Evolutionary conservation across 1,139 yeast genomes (phyloP).

Genomic region (Yamadazyma atmosphaerica): DNA sequence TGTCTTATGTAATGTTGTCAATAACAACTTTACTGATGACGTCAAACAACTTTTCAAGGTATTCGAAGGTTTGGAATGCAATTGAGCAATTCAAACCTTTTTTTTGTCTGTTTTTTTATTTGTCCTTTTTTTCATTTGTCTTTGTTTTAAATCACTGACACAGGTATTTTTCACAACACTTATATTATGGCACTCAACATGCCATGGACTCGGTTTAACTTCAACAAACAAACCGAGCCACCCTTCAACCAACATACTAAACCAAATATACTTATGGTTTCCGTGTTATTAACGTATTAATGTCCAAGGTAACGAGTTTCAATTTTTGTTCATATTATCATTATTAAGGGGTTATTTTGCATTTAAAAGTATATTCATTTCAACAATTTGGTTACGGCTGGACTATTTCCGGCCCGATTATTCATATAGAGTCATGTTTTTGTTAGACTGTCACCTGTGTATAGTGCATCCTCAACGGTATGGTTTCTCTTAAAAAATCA

Average conservation of each 20-base stretch:
- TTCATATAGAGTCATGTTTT: neutral
- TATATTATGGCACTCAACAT: conserved; percentile 18
- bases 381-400: conserved; percentile 12
- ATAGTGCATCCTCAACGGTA: conserved; percentile 27
- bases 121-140: conserved; percentile 5
- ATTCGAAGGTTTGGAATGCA: conserved; percentile 27
- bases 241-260: conserved; percentile 2
- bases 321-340: conserved; percentile 2
- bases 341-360: conserved; percentile 12
- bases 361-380: conserved; percentile 16
- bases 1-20: conserved; percentile 84
- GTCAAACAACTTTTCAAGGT: conserved; percentile 49
- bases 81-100: conserved; percentile 5
- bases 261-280: conserved; percentile 3
- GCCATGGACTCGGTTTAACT: conserved; percentile 14
- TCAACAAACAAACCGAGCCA: conserved; percentile 15
- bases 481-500: conserved; percentile 12
- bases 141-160: conserved; percentile 24
- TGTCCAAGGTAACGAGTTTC: conserved; percentile 4
- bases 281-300: conserved; percentile 2
- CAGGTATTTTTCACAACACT: conserved; percentile 22
- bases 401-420: neutral
- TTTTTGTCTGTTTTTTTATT: conserved; percentile 7
- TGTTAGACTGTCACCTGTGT: conserved; percentile 23
- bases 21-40: conserved; percentile 71